These are phyloP conservation scores for Penicillium longicatenatum DNA, from an alignment of 495 filamentous ascomycete species.

Conservation along the genomic window DNA sequence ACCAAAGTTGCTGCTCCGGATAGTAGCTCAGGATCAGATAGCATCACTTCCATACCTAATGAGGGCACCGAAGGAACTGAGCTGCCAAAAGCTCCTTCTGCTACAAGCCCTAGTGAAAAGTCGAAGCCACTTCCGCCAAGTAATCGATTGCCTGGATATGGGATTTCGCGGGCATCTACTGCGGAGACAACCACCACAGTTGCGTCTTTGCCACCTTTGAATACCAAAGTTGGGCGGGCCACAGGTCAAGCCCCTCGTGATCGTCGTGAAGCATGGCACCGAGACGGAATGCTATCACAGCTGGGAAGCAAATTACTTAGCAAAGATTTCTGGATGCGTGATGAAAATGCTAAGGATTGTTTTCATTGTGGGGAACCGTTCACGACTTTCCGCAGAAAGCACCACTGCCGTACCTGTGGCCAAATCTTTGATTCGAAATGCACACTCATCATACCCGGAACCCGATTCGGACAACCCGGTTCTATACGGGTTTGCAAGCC, in stretches of 20 bases:
- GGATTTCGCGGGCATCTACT: conserved; percentile 37
- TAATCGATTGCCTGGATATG: conserved; percentile 38
- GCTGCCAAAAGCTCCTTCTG: conserved; percentile 21
- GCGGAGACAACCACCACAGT: conserved; percentile 33
- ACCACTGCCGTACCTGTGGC: conserved; percentile 90
- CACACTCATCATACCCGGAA: conserved; percentile 83
- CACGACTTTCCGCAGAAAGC: conserved; percentile 90
- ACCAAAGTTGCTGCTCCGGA: conserved; percentile 34
- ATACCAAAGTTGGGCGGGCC: conserved; percentile 30
- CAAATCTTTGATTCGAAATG: conserved; percentile 99
- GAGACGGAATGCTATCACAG: conserved; percentile 43
- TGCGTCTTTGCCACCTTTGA: conserved; percentile 35
- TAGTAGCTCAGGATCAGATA: conserved; percentile 42
- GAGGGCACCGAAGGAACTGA: conserved; percentile 31
- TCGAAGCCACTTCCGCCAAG: conserved; percentile 19
- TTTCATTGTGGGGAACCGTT: conserved; percentile 90
- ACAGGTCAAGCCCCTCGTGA: conserved; percentile 20
- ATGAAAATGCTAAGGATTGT: conserved; percentile 97
- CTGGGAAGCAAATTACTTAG: conserved; percentile 82
- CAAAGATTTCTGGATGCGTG: conserved; percentile 98
- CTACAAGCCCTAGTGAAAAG: conserved; percentile 27
- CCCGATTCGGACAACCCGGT: conserved; percentile 83
- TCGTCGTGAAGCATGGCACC: conserved; percentile 21
- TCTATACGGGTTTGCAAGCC: conserved; percentile 90
- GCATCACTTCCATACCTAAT: conserved; percentile 40